Evolutionary conservation across 257 asterid species (phyloP).

Genomic region (Penstemon barbatus): DNA sequence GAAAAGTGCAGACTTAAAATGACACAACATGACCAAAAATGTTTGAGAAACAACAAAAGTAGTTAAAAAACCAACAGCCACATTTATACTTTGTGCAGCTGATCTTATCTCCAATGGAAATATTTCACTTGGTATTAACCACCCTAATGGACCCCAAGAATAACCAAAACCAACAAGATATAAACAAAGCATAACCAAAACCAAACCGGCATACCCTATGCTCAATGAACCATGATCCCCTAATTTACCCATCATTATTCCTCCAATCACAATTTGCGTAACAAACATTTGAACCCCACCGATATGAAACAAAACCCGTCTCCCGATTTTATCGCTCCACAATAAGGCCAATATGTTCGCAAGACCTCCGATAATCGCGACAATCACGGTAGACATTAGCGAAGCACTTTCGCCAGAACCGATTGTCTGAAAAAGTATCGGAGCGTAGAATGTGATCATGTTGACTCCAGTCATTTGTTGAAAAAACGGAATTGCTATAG

Average conservation of each 20-base stretch:
- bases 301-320: constrained; percentile 20
- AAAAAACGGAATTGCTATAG: constrained; percentile 37
- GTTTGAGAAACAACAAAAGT: constrained; percentile 32
- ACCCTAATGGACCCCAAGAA: constrained; percentile 46
- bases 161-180: constrained; percentile 33
- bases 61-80: constrained; percentile 28
- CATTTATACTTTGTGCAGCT: constrained; percentile 39
- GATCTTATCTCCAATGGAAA: constrained; percentile 40
- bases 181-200: constrained; percentile 30
- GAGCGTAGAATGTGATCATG: constrained; percentile 38
- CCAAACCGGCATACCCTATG: neutral
- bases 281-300: constrained; percentile 34
- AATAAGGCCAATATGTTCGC: constrained; percentile 14
- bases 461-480: constrained; percentile 39
- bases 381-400: constrained; percentile 23
- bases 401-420: constrained; percentile 31
- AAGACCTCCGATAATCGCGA: neutral
- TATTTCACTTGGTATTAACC: constrained; percentile 38
- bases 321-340: constrained; percentile 24
- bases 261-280: constrained; percentile 28
- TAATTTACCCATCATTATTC: constrained; percentile 28
- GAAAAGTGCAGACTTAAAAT: constrained; percentile 31
- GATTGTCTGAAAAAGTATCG: constrained; percentile 36
- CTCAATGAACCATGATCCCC: constrained; percentile 33
- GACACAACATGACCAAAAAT: constrained; percentile 34